A percentile compares a stretch with the other conserved stretches of the same genome.
Evolutionary conservation across 495 filamentous ascomycete genomes (phyloP).

Genomic region (Chlorociboria aeruginascens): DNA sequence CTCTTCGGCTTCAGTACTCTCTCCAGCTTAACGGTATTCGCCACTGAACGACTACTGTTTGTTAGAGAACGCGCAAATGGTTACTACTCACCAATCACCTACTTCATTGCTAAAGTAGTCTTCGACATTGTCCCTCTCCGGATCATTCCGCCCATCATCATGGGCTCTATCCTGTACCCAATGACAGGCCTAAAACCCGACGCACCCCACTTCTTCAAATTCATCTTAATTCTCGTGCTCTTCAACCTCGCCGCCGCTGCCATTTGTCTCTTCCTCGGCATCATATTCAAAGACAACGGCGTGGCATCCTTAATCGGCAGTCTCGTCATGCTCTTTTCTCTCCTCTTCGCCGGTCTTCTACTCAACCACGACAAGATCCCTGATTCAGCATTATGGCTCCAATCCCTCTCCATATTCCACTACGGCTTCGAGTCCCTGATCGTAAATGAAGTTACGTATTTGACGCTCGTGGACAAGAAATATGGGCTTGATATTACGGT

Average conservation of each 20-base stretch:
- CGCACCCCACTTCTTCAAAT: constrained; percentile 76
- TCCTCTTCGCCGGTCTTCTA: constrained; percentile 86
- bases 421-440: constrained; percentile 95
- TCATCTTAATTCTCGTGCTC: constrained; percentile 81
- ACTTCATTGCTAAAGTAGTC: constrained; percentile 85
- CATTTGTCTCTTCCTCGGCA: constrained; percentile 93
- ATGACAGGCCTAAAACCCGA: constrained; percentile 92
- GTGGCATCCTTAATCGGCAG: constrained; percentile 93
- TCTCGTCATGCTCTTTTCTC: constrained; percentile 93
- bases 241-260: constrained; percentile 92
- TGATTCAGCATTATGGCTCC: constrained; percentile 69
- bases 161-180: constrained; percentile 94
- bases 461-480: constrained; percentile 84
- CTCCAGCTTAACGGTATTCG: constrained; percentile 88
- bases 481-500: constrained; percentile 94
- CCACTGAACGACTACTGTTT: constrained; percentile 82
- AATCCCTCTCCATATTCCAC: constrained; percentile 97
- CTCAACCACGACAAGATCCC: constrained; percentile 94
- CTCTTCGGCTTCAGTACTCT: constrained; percentile 95
- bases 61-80: constrained; percentile 92
- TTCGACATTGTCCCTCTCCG: constrained; percentile 93
- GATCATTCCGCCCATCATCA: constrained; percentile 89
- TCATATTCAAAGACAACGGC: constrained; percentile 81
- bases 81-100: constrained; percentile 95
- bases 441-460: constrained; percentile 91